These are phyloP conservation scores for Corchorus capsularis DNA, from an alignment of 345 rosid genomes.

Conservation along the genomic window DNA sequence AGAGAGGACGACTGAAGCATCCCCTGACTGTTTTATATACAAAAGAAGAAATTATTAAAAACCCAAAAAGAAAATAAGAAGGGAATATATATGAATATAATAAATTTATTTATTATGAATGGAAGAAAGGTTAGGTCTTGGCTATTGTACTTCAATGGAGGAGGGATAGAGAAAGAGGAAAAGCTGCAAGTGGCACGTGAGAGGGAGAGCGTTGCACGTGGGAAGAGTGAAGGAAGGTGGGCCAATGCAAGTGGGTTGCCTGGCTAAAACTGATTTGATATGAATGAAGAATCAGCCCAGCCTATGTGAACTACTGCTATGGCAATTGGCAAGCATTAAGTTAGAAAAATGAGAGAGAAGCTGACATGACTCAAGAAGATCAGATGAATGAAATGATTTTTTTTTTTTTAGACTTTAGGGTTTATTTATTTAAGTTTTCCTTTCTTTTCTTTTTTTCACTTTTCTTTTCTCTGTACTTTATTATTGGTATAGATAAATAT, in stretches of 20 bases:
- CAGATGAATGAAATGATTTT: background rate
- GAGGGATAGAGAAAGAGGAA: constrained; percentile 12
- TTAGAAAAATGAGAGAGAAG: constrained; percentile 3
- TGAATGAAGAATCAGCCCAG: constrained; percentile 7
- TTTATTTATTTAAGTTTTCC: no score
- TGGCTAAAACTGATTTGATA: background rate
- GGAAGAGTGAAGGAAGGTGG: constrained; percentile 14
- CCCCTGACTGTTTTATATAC: background rate
- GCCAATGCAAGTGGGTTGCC: constrained; percentile 7
- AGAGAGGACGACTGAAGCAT: background rate
- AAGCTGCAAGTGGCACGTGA: constrained; percentile 29
- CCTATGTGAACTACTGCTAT: background rate
- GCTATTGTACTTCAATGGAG: background rate
- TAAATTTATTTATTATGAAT: no score
- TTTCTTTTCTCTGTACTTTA: no score
- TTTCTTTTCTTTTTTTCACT: no score
- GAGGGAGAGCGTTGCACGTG: constrained; percentile 28
- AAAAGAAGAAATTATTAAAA: constrained; percentile 18
- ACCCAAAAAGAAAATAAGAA: background rate
- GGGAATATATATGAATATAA: no score
- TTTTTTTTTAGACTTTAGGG: background rate
- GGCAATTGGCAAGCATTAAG: constrained; percentile 1
- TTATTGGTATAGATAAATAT: no score
- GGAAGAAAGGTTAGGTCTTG: background rate
- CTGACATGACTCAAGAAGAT: constrained; percentile 17